Percentiles rank a stretch among this genome's conserved stretches.
Conservation (phyloP, 176 grass and related monocot genomes). For the Puya raimondii region DNA sequence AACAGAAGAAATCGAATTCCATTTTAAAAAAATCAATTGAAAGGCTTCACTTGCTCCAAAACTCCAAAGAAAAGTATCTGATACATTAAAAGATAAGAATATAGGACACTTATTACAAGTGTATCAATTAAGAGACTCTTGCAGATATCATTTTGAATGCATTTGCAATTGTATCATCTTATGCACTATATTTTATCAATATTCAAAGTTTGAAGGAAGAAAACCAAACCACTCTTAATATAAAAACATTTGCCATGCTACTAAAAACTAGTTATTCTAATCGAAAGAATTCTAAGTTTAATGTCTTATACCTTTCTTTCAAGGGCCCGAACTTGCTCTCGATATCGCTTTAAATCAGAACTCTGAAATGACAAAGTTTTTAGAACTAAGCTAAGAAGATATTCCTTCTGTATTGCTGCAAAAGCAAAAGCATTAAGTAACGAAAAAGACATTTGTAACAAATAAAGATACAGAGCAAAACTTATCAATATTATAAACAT, state of each 20-base stretch:
- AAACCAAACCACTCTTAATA: not conserved
- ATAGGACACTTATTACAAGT: not conserved
- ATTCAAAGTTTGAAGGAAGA: not conserved
- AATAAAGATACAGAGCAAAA: not conserved
- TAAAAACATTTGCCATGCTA: not conserved
- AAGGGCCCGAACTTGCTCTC: conserved; percentile 47
- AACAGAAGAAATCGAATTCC: not conserved
- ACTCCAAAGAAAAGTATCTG: not conserved
- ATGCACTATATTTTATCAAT: too few relatives aligned
- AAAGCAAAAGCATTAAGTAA: not conserved
- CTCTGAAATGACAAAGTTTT: conserved; percentile 36
- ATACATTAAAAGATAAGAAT: not conserved
- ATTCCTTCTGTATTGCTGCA: not conserved
- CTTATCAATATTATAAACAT: too few relatives aligned
- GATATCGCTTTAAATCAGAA: conserved; percentile 42
- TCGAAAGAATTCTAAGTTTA: conserved; percentile 11
- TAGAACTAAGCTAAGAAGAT: conserved; percentile 13
- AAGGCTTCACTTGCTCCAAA: not conserved
- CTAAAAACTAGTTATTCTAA: not conserved
- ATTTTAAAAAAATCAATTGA: not conserved
- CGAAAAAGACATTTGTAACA: not conserved
- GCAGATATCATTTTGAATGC: too few relatives aligned
- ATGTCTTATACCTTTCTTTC: conserved; percentile 46
- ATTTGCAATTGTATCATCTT: too few relatives aligned
- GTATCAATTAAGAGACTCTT: too few relatives aligned